Base-by-base conservation (phyloP, 805 yeast species). In the Pichia gijzeniarum region DNA sequence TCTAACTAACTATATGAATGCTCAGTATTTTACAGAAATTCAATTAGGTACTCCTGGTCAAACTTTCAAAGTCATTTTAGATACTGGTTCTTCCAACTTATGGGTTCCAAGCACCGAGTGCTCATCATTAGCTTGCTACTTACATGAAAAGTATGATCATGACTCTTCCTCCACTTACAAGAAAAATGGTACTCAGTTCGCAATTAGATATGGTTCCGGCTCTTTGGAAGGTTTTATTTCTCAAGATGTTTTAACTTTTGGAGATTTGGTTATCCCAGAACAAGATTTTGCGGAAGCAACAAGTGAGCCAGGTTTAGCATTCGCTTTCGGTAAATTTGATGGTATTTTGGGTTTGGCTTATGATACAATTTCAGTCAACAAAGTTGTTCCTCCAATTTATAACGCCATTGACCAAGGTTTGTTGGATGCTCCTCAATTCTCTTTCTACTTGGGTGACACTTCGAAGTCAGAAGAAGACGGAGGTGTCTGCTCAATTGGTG, bases 211-310 rank as follows among this genome's bases (percentile, higher is more conserved):
- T 63, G 99, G 98, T 51, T 81, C 95, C 16, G 99, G 99, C 44
- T 75, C 95, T 40, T 72, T 91, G 68, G 89, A 86, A 61, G 99
- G 99, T 45, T 93, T 75, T 65, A 82, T 93, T 35, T 89, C 97
- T 35, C 85, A 85, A 63, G 99, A 93, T 63, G 71, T 80, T 37
- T 69, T 93, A 57, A 71, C 77, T 50, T 70, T 93, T 53, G 98
- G 97, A 49, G 93, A 82, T 61, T 78, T 93, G 69, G 68, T 72
- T 45, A 90, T 93, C 61, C 84, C 89, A 54, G 71, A 82, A 53
- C 98, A 91, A 72, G 95, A 83, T 64, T 93, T 93, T 63, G 98
- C 95, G 50, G 99, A 93, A 74, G 91, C 96, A 52, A 93, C 99
- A 48, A 78, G 79, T 58, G 99, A 93, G 73, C 98, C 98, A 36